Evolutionary conservation across 768 basidiomycete species (phyloP), one percentile per base, ranked within the genome.

Genomic region (Rhizopogon rudus): DNA sequence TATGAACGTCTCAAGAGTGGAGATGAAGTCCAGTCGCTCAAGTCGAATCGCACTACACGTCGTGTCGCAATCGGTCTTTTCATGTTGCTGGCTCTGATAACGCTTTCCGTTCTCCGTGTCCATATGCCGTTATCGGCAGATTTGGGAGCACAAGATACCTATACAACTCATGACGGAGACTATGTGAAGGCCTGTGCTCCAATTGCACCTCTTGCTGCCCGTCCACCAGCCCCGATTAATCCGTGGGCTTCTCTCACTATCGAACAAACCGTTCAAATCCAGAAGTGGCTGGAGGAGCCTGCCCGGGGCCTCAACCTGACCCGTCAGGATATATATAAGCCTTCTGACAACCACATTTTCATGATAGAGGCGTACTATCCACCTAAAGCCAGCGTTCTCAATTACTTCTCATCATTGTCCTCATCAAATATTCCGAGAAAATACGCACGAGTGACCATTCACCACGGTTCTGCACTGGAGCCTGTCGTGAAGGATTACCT

Each of bases 401-500:
- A 66, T 0, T 82, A 82, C 60, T 65, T 84, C 37, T 67, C 76
- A 3, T 63, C 67, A 8, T 69, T 75, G 7, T 53, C 51, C 7
- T 49, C 58, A 0, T 61, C 50, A 2, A 29, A 52, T 7, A 61
- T 66, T 2, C 81, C 79, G 0, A 59, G 67, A 35, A 66, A 71
- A 37, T 77, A 72, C 57, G 80, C 82, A 5, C 71, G 76, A 50
- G 79, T 79, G n/a, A 75, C 75, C 28, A 69, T 85, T 46, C 76
- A 81, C 57, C 76, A 81, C 62, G 81, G 80, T 25, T 71, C 72
- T 10, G 63, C 60, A 12, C 57, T 58, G 5, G 69, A 65, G 10
- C 80, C 81, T 9, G 61, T 67, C n/a, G 75, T 83, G 37, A 72
- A 67, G 53, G 81, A 84, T 60, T 82, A 83, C 60, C 67, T 83